These are phyloP conservation scores for Aspergillus taichungensis DNA, from an alignment of 495 filamentous ascomycete genomes.

Conservation along the genomic window DNA sequence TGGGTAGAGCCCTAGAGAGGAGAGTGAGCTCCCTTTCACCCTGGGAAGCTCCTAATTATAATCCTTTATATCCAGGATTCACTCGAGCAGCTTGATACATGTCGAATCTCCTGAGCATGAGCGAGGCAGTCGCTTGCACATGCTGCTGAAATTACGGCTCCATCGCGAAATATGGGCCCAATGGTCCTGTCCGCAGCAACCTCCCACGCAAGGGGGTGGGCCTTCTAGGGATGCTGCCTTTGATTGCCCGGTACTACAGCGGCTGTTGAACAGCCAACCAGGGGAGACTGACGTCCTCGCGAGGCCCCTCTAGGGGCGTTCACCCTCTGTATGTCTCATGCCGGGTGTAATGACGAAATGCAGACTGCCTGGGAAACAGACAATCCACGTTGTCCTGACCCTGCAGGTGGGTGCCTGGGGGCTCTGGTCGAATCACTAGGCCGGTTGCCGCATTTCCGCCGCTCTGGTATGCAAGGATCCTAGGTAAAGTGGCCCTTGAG, in stretches of 20 bases:
- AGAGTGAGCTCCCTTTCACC: too few species aligned
- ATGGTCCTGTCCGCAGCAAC: conserved; percentile 13
- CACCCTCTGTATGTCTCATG: conserved; percentile 17
- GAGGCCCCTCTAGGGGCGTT: conserved; percentile 8
- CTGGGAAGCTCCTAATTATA: too few species aligned
- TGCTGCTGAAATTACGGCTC: conserved; percentile 10
- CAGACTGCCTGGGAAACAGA: conserved; percentile 10
- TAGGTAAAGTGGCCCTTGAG: conserved; percentile 13
- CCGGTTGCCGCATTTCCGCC: conserved; percentile 7
- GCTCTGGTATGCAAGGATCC: conserved; percentile 26
- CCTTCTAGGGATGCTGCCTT: conserved; percentile 12
- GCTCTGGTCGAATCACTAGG: conserved; percentile 14
- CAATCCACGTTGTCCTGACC: conserved; percentile 17
- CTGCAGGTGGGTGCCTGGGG: conserved; percentile 11
- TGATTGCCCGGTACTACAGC: conserved; percentile 20
- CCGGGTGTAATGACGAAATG: conserved; percentile 16
- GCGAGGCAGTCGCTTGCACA: conserved; percentile 9
- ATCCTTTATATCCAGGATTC: conserved; percentile 5
- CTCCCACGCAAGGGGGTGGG: conserved; percentile 15
- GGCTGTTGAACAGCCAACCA: conserved; percentile 2
- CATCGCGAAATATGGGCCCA: conserved; percentile 11
- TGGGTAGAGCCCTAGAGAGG: too few species aligned
- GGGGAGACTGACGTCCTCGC: conserved; percentile 8
- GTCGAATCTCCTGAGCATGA: conserved; percentile 11
- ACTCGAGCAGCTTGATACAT: conserved; percentile 8